Base-by-base conservation (phyloP, 202 grass and related monocot species). In the Brachypodium distachyon region DNA sequence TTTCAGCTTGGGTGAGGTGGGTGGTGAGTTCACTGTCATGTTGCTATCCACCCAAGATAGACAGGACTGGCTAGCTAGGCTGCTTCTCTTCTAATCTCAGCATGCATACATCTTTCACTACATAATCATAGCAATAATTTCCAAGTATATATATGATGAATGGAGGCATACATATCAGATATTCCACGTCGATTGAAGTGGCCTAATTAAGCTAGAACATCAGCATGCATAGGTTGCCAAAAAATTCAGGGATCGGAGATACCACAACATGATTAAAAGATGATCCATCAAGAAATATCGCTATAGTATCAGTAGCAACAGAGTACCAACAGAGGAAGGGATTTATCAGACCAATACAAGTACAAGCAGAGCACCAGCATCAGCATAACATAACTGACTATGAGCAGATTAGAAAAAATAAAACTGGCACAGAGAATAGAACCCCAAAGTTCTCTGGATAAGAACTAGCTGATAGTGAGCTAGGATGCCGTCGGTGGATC, bases 1-100 rank as follows among this genome's bases (percentile, higher is more conserved):
- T 64, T 77, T 77, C 58, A 53, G 16, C 61, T 78, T 78, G 21
- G 61, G 32, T 67, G 61, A 67, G 61, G 33, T 78, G 61, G 74
- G 59, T 77, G 73, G 17, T 46, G 59, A n/a, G 74, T 77, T 38
- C 43, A 29, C 8, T 28, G 12, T 77, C 75, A 41, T 40, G 4
- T 25, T 64, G 33, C 76, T 31, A 42, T 53, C 23, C 34, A 40
- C 40, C 34, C 53, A 19, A 65, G 21, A 55, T 67, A 31, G 47
- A 54, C 48, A 11, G 32, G 19, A 31, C 18, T 55, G 26, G 26
- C 54, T 57, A n/a, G n/a, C n/a, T n/a, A n/a, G n/a, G n/a, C n/a
- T n/a, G n/a, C n/a, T n/a, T n/a, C n/a, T n/a, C n/a, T n/a, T n/a
- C n/a, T n/a, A n/a, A n/a, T 28, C 12, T 31, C 16, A 33, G 26